Percentiles rank a stretch among this genome's conserved stretches.
Evolutionary conservation across 2,329 filamentous ascomycete species (phyloP).

Genomic region (Calonectria naviculata): DNA sequence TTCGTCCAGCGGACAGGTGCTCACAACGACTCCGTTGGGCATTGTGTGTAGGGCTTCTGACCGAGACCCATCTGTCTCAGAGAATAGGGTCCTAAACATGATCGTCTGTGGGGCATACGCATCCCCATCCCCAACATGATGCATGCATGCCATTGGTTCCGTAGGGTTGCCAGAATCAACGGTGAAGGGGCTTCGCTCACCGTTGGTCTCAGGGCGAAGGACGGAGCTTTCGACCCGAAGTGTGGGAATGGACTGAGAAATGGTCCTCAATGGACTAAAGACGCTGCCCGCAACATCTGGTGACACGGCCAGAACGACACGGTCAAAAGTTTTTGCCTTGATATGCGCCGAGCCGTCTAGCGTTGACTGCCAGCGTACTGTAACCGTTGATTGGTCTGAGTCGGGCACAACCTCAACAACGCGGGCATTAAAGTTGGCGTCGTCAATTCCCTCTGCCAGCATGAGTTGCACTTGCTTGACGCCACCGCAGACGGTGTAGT

Average conservation of each 20-base stretch:
- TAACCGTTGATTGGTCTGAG: conserved; percentile 33
- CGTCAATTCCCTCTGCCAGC: conserved; percentile 51
- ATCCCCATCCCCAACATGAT: conserved; percentile 37
- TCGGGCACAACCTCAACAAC: conserved; percentile 49
- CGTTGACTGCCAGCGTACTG: conserved; percentile 48
- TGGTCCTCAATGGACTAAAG: conserved; percentile 53
- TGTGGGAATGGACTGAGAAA: conserved; percentile 58
- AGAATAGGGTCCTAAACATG: conserved; percentile 49
- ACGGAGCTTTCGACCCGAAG: conserved; percentile 60
- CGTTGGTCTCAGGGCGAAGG: conserved; percentile 32
- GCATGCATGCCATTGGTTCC: conserved; percentile 36
- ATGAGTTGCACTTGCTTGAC: conserved; percentile 61
- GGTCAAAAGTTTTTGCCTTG: conserved; percentile 57
- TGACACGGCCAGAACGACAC: conserved; percentile 64
- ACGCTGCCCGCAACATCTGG: conserved; percentile 63
- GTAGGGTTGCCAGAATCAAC: conserved; percentile 16
- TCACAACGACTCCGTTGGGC: conserved; percentile 62
- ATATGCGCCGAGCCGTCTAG: conserved; percentile 16
- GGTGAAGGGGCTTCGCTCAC: not conserved
- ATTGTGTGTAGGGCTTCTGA: conserved; percentile 66
- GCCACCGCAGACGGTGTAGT: conserved; percentile 62
- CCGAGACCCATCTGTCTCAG: conserved; percentile 35
- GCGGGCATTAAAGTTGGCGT: conserved; percentile 52
- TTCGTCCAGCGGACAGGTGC: conserved; percentile 58
- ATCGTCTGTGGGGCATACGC: conserved; percentile 44